These are phyloP conservation scores for Cocos nucifera DNA, from an alignment of 176 grass and related monocot species.

Conservation along the genomic window DNA sequence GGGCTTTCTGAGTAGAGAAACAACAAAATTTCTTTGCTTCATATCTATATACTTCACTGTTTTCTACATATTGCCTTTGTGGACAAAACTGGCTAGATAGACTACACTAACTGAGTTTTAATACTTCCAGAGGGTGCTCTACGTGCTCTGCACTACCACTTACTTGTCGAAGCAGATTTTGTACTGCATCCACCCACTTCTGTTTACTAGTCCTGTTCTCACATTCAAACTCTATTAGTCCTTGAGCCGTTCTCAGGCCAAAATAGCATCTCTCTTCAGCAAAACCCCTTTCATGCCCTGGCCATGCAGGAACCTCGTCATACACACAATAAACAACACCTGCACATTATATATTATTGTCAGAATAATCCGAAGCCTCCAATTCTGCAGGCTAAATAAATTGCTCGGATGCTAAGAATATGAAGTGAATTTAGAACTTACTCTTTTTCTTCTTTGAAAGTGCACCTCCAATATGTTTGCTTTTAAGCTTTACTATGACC, in stretches of 20 bases:
- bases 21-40: too few relatives aligned
- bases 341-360: constrained; percentile 1
- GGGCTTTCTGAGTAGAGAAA: too few relatives aligned
- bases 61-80: too few relatives aligned
- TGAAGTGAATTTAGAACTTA: constrained; percentile 22
- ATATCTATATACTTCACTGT: too few relatives aligned
- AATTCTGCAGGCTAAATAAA: neutral
- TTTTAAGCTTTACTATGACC: constrained; percentile 92
- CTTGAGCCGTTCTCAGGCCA: constrained; percentile 73
- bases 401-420: too few relatives aligned
- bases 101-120: constrained; percentile 35
- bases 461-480: constrained; percentile 84
- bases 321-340: constrained; percentile 83
- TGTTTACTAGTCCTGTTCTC: constrained; percentile 49
- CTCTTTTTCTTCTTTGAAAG: constrained; percentile 93
- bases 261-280: constrained; percentile 46
- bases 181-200: constrained; percentile 80
- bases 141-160: constrained; percentile 26
- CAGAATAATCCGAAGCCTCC: neutral
- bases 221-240: constrained; percentile 75
- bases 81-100: too few relatives aligned
- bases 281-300: constrained; percentile 35
- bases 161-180: constrained; percentile 70
- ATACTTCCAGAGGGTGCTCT: constrained; percentile 30
- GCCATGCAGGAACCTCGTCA: constrained; percentile 70